A percentile compares a stretch with the other conserved stretches of the same genome.
Conservation (phyloP, 345 rosid genomes). For the Dipteronia sinensis region DNA sequence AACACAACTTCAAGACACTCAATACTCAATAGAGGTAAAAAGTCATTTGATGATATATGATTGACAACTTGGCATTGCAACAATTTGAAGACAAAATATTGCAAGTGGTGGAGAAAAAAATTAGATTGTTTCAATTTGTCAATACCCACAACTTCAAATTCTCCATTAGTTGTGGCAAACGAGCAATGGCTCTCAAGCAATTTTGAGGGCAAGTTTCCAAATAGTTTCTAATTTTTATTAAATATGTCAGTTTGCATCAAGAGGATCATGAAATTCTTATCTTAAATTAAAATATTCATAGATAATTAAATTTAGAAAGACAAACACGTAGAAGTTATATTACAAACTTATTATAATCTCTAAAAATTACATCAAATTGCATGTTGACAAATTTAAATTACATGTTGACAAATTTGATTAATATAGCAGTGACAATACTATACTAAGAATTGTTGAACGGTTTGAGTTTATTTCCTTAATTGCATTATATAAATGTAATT, state of each 20-base stretch:
- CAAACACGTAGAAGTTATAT: not conserved
- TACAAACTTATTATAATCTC: not conserved
- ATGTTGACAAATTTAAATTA: not conserved
- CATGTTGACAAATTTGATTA: not conserved
- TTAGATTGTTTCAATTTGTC: not conserved
- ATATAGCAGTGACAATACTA: not conserved
- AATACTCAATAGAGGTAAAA: not conserved
- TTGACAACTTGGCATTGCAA: not conserved
- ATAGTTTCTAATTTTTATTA: no score
- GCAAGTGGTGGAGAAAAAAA: not conserved
- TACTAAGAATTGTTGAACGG: not conserved
- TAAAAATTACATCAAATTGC: not conserved
- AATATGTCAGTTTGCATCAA: not conserved
- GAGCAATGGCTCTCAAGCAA: no score
- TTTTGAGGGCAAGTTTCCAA: no score
- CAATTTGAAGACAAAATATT: not conserved
- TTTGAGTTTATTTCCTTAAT: not conserved
- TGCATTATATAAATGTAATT: not conserved
- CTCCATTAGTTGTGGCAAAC: not conserved
- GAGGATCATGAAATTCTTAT: no score
- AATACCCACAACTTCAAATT: not conserved
- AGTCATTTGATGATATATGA: not conserved
- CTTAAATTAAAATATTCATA: no score
- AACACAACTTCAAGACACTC: not conserved
- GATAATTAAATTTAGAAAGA: not conserved